Base-by-base conservation (phyloP, 2,329 filamentous ascomycete species). In the Colletotrichum tabaci region DNA sequence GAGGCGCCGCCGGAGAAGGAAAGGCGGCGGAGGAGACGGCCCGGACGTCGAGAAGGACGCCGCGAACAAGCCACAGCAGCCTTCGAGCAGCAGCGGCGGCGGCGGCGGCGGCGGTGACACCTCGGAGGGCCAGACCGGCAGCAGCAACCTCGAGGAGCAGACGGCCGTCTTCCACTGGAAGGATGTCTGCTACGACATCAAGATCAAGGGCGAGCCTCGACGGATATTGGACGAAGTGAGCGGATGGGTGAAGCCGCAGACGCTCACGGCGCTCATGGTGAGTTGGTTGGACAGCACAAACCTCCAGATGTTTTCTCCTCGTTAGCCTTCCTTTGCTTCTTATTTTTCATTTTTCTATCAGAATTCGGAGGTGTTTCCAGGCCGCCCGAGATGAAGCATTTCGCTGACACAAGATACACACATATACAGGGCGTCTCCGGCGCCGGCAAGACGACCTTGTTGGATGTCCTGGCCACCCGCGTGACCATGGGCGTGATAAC, bases 201-300 rank as follows among this genome's bases (percentile, higher is more conserved):
- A 88, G 74, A 91, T 93, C 79, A 67, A 72, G 47, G 92, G 93
- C 78, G 86, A 92, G 71, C 79, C 83, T 10, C 86, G 91, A 26
- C 86, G 90, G 40, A 89, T 94, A 76, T 80, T 93, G 55, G 88
- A 92, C 68, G 84, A 92, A 65, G 89, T 92, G 10, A 88, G 91
- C 76, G 91, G 91, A n/a, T 92, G 90, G 89, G 90, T 93, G 72
- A 91, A 92, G 79, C 91, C 91, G 15, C 90, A 91, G 67, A 92
- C 90, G 50, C 80, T 92, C 56, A 92, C 90, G 30, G 90, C 90
- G 30, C 83, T 92, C 0, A 92, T 92, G 90, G 88, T 67, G 21
- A 55, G 91, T 81, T 89, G 26, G 26, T 30, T 30, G 26, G 26
- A 13, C 3, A 18, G 13, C 2, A 35, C 7, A 30, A 30, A 7